These are phyloP conservation scores for Deinandra increscens DNA, from an alignment of 129 eudicot species.

Conservation along the genomic window DNA sequence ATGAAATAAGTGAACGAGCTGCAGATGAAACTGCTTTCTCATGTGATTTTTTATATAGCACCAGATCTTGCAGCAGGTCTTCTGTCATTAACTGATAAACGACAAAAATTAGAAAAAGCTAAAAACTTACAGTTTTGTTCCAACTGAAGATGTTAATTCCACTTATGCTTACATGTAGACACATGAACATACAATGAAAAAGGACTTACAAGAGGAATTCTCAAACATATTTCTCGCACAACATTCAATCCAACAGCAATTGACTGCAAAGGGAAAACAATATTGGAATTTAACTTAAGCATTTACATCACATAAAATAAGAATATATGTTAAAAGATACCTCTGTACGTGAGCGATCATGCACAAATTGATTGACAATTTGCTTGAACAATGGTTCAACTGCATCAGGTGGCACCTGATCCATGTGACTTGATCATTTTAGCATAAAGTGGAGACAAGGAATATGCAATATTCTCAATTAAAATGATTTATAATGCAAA, in stretches of 20 bases:
- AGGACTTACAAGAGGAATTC: constrained; percentile 82
- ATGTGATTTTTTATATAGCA: constrained; percentile 74
- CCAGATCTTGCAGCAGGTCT: constrained; percentile 96
- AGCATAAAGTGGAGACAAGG: neutral
- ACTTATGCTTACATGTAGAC: neutral
- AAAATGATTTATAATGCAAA: neutral
- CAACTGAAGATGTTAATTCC: neutral
- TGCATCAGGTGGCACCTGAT: constrained; percentile 94
- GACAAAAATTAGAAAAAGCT: constrained; percentile 1
- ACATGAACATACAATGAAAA: neutral
- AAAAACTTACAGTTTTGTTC: neutral
- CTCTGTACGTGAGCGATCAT: constrained; percentile 92
- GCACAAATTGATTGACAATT: constrained; percentile 88
- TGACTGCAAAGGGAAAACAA: constrained; percentile 52
- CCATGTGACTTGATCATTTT: constrained; percentile 19
- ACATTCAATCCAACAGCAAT: constrained; percentile 96
- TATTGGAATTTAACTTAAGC: neutral
- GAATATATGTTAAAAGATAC: constrained; percentile 29
- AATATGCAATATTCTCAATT: neutral
- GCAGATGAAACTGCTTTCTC: constrained; percentile 95
- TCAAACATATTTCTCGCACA: constrained; percentile 89
- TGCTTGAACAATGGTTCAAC: constrained; percentile 91
- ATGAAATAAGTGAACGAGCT: constrained; percentile 85
- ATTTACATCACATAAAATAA: constrained; percentile 6
- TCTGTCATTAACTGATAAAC: constrained; percentile 83